Conservation (phyloP, 192 early-diverging fungal species). For the Paraglomus brasilianum region DNA sequence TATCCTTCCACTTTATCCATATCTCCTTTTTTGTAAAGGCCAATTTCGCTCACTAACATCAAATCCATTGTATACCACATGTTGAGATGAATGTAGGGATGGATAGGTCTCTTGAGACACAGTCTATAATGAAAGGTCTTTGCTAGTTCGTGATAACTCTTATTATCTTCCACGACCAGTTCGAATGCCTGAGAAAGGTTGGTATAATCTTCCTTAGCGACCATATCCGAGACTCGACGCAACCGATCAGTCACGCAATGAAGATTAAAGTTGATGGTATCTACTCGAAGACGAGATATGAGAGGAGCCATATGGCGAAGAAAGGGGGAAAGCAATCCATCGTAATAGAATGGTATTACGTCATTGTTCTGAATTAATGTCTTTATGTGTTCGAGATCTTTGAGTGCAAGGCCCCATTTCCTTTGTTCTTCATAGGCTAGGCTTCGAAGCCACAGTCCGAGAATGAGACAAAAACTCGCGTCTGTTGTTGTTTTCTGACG, state of each 20-base stretch:
- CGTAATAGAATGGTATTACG: background rate
- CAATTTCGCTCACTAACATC: conserved; percentile 29
- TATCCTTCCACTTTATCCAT: conserved; percentile 21
- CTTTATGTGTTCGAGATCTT: conserved; percentile 15
- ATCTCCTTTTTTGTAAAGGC: conserved; percentile 25
- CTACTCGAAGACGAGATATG: background rate
- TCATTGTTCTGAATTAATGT: background rate
- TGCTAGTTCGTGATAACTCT: background rate
- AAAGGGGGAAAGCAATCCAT: background rate
- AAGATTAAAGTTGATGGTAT: background rate
- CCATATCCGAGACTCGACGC: conserved; percentile 4
- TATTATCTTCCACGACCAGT: background rate
- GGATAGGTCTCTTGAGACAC: conserved; percentile 11
- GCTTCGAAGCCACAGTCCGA: conserved; percentile 26
- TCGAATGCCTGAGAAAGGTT: background rate
- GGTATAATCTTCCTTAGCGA: conserved; percentile 1
- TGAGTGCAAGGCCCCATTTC: conserved; percentile 19
- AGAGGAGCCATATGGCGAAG: conserved; percentile 14
- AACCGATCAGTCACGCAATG: conserved; percentile 19
- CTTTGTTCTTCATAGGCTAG: conserved; percentile 17
- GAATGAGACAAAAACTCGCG: background rate
- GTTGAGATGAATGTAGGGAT: conserved; percentile 26
- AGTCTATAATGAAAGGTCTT: conserved; percentile 30
- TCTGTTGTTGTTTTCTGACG: background rate
- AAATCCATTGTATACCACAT: conserved; percentile 31